Conservation (phyloP, 2,329 filamentous ascomycete species). For the Raffaelea arxii region DNA sequence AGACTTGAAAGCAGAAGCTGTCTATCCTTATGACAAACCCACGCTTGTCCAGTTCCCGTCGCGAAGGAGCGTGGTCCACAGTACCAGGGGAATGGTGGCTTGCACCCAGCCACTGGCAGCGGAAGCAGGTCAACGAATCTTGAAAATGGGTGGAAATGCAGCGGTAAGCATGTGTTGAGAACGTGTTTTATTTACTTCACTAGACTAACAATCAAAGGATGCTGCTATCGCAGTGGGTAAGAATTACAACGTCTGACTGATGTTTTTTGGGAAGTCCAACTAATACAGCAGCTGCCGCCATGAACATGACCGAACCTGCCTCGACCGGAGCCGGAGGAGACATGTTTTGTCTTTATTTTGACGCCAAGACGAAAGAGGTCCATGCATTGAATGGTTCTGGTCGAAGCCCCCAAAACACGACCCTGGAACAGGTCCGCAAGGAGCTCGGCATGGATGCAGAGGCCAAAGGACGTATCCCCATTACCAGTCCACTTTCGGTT, state of each 20-base stretch:
- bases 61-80: not conserved
- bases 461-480: conserved; percentile 45
- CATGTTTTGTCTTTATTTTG: not conserved
- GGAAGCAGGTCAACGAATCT: not conserved
- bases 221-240: not conserved
- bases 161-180: not conserved
- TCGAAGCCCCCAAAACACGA: conserved; percentile 2
- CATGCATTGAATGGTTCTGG: not conserved
- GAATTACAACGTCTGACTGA: not conserved
- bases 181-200: not conserved
- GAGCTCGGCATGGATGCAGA: not conserved
- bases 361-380: not conserved
- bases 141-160: not conserved
- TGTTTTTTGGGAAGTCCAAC: not conserved
- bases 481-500: conserved; percentile 63
- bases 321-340: not conserved
- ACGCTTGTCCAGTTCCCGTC: not conserved
- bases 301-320: not conserved
- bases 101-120: not conserved
- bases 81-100: not conserved
- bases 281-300: not conserved
- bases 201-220: not conserved
- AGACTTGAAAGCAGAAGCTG: not conserved
- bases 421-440: not conserved
- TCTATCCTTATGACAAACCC: not conserved